These are phyloP conservation scores for Candolleomyces efflorescens DNA, from an alignment of 768 basidiomycete genomes.

Conservation along the genomic window DNA sequence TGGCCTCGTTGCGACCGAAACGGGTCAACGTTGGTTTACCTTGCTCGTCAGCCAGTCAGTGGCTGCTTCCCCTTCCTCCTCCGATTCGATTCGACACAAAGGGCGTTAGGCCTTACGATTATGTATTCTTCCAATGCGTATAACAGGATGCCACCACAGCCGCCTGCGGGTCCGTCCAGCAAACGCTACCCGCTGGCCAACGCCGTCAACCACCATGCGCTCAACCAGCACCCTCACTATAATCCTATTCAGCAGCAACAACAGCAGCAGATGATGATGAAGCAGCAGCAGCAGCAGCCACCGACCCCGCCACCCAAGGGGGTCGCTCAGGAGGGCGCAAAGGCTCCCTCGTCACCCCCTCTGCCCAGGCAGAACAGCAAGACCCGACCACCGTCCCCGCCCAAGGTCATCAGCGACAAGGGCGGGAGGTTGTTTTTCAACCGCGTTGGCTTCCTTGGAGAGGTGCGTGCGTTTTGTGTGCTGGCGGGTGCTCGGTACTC, in stretches of 20 bases:
- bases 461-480: slow-evolving; percentile 51
- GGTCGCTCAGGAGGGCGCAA: slow-evolving; percentile 20
- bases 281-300: slow-evolving; percentile 15
- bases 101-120: no score
- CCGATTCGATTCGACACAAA: no score
- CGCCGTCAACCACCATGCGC: slow-evolving; percentile 19
- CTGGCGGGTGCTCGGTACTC: not conserved
- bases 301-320: slow-evolving; percentile 7
- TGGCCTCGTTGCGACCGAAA: slow-evolving; percentile 15
- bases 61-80: slow-evolving; percentile 6
- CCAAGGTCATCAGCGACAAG: slow-evolving; percentile 69
- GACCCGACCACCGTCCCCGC: slow-evolving; percentile 77
- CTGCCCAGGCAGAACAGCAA: slow-evolving; percentile 80
- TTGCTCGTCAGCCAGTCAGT: slow-evolving; percentile 7
- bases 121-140: slow-evolving; percentile 17
- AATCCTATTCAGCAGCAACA: not conserved
- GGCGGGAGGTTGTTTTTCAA: slow-evolving; percentile 51
- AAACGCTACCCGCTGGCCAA: slow-evolving; percentile 42
- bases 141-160: slow-evolving; percentile 24
- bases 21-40: slow-evolving; percentile 10
- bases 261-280: no score
- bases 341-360: slow-evolving; percentile 54
- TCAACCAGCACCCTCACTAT: not conserved
- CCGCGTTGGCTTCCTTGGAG: slow-evolving; percentile 82
- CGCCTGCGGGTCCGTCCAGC: slow-evolving; percentile 20